Conservation (phyloP, 768 basidiomycete species). For the Panus rudis region DNA sequence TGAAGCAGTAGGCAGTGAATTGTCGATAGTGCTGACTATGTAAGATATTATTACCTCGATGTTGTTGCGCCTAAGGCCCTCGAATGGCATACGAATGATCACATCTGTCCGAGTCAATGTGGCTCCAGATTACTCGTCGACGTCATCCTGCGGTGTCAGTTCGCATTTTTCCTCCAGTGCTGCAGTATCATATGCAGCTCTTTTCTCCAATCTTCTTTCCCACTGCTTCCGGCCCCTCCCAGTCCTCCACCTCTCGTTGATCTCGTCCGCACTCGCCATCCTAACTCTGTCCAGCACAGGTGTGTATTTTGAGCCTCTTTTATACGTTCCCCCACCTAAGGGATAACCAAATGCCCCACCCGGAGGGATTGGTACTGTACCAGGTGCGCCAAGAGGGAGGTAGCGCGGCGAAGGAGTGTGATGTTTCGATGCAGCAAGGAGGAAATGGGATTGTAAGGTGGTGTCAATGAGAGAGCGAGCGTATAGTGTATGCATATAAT, state of each 20-base stretch:
- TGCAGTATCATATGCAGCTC: too few relatives aligned
- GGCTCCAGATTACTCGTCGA: too few relatives aligned
- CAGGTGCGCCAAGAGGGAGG: constrained; percentile 28
- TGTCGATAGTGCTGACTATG: too few relatives aligned
- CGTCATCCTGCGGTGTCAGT: too few relatives aligned
- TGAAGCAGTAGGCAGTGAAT: too few relatives aligned
- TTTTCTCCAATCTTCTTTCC: not conserved
- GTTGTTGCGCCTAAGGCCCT: too few relatives aligned
- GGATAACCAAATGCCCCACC: constrained; percentile 42
- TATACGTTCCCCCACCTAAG: constrained; percentile 64
- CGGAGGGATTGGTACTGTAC: constrained; percentile 4
- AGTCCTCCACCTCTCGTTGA: constrained; percentile 73
- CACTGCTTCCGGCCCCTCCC: constrained; percentile 52
- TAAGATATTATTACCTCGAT: too few relatives aligned
- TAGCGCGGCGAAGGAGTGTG: constrained; percentile 36
- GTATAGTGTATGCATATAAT: too few relatives aligned
- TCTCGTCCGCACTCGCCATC: constrained; percentile 61
- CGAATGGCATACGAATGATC: too few relatives aligned
- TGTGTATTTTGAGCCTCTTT: constrained; percentile 55
- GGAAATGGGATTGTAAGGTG: constrained; percentile 60
- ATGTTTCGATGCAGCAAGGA: constrained; percentile 44
- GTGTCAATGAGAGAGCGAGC: constrained; percentile 41
- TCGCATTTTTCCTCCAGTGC: too few relatives aligned
- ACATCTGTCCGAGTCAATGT: too few relatives aligned
- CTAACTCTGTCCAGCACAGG: constrained; percentile 62